Base-by-base conservation (phyloP, 495 filamentous ascomycete species). In the Penicillium coffeae region DNA sequence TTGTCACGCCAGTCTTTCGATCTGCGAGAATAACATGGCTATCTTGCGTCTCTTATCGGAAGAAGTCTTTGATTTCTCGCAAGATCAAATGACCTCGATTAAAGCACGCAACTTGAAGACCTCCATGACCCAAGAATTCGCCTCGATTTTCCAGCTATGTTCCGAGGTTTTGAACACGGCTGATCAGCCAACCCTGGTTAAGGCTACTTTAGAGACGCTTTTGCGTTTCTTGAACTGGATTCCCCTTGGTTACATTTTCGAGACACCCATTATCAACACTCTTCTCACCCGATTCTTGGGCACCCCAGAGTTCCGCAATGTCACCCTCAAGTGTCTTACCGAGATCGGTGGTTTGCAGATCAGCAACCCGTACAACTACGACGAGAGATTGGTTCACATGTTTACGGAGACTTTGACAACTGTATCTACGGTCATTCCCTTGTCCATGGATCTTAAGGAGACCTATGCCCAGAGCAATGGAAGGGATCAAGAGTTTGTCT, bases 11-110 rank as follows among this genome's bases (percentile, higher is more conserved):
- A 95, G 88, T 67, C 78, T 97, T 22, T 90, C 93, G 2, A 92
- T 97, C 58, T 99, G 93, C 74, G 93, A 99, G 72, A 99, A 99
- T 74, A 99, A 99, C 72, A 99, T 99, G 94, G 89, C 86, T 35
- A 97, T 99, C 50, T 84, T 99, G 33, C 85, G 94, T 38, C 73
- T 99, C 54, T 78, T 99, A 32, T 97, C 93, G 8, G 93, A 99
- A 66, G 93, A 97, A 69, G 93, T 97, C 6, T 97, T 99, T 62
- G 93, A 99, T 69, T 99, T 90, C 65, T 97, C 94, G 6, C 90
- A 92, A 42, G 93, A 97, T 55, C 90, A 96, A 64, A 95, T 97
- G 92, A 99, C 94, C 10, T 95, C 91, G 21, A 80, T 83, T 20
- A 99, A 97, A 75, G 92, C 90, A 18, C 84, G 91, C 60, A 95